Evolutionary conservation across 768 basidiomycete species (phyloP).

Genomic region (Hemileccinum rubropunctum): DNA sequence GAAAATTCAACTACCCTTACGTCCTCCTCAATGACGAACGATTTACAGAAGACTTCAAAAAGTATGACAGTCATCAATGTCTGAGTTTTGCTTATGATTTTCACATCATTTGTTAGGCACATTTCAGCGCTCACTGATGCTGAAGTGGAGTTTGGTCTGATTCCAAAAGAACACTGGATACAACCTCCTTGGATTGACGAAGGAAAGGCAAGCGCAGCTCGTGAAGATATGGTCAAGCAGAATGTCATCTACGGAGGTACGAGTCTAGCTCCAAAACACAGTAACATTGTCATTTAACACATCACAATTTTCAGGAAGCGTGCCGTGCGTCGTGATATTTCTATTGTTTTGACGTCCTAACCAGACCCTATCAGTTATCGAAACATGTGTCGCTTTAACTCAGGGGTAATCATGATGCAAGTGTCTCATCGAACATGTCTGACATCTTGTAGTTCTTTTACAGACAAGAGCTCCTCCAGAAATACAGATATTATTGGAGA

Average conservation of each 20-base stretch:
- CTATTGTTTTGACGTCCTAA: slow-evolving; percentile 5
- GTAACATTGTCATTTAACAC: slow-evolving; percentile 6
- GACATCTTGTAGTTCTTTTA: slow-evolving; percentile 66
- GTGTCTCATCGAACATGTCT: background rate
- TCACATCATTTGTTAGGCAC: slow-evolving; percentile 22
- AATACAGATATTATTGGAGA: slow-evolving; percentile 88
- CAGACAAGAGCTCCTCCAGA: slow-evolving; percentile 69
- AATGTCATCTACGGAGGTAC: slow-evolving; percentile 67
- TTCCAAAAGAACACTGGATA: slow-evolving; percentile 68
- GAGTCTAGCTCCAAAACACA: background rate
- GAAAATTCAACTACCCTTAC: slow-evolving; percentile 76
- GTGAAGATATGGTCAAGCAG: slow-evolving; percentile 62
- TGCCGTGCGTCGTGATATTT: slow-evolving; percentile 51
- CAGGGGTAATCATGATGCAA: slow-evolving; percentile 51
- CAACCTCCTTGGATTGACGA: slow-evolving; percentile 83
- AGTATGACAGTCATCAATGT: slow-evolving; percentile 33
- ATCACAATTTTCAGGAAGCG: slow-evolving; percentile 49
- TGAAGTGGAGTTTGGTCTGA: slow-evolving; percentile 54
- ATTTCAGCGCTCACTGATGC: slow-evolving; percentile 29
- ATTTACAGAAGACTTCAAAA: slow-evolving; percentile 74
- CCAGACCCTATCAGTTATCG: slow-evolving; percentile 55
- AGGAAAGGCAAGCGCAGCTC: slow-evolving; percentile 49
- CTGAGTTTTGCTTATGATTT: slow-evolving; percentile 5
- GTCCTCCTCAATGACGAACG: slow-evolving; percentile 86
- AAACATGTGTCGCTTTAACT: slow-evolving; percentile 96